phyloP scores from a whole-genome alignment of 345 rosid species.

The Salix udensis region DNA sequence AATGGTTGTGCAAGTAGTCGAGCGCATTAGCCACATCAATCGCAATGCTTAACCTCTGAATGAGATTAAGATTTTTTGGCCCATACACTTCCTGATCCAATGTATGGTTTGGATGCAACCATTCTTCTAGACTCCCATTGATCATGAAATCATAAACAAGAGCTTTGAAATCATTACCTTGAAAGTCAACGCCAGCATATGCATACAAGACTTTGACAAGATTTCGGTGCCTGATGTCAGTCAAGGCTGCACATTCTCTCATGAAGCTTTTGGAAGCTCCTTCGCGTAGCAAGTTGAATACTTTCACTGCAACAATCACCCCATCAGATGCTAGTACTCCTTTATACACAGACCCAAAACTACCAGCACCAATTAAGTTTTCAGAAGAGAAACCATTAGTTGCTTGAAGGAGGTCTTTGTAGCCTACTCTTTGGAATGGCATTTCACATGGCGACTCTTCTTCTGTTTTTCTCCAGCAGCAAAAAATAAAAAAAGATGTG shows the following conservation, averaged over 20 bases:
- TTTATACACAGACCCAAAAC: background rate
- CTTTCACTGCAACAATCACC: too few species aligned
- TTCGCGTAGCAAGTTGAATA: too few species aligned
- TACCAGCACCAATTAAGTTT: background rate
- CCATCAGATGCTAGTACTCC: too few species aligned
- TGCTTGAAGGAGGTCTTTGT: background rate
- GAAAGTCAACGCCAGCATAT: background rate
- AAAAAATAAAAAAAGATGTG: background rate
- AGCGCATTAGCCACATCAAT: too few species aligned
- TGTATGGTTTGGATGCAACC: background rate
- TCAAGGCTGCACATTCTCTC: background rate
- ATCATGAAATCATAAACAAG: background rate
- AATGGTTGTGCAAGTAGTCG: too few species aligned
- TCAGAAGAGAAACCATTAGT: background rate
- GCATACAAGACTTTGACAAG: background rate
- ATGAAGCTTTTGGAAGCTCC: too few species aligned
- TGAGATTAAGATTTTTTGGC: background rate
- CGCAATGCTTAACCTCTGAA: too few species aligned
- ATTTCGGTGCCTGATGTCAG: background rate
- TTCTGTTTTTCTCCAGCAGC: too few species aligned
- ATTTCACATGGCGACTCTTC: background rate
- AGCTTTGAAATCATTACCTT: background rate
- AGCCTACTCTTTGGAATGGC: background rate
- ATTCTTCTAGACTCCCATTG: constrained; percentile 1
- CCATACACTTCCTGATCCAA: background rate